These are phyloP conservation scores for Cyberlindnera euphorbiiphila DNA, from an alignment of 805 yeast species.

Conservation along the genomic window DNA sequence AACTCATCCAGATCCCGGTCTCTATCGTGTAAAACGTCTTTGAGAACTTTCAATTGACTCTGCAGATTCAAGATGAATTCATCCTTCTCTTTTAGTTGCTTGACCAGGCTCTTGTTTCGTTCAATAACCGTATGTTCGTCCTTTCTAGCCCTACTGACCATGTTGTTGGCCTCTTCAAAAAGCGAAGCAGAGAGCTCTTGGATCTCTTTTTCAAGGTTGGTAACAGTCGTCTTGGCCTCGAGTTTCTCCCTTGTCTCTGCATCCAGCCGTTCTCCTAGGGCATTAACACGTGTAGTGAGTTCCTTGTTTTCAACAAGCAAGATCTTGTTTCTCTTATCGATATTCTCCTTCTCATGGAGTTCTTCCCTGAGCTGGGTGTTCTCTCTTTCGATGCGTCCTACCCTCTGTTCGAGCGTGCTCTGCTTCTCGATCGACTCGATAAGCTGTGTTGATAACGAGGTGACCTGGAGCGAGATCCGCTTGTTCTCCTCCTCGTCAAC, in stretches of 20 bases:
- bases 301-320: conserved; percentile 31
- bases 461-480: conserved; percentile 51
- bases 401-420: conserved; percentile 49
- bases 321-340: conserved; percentile 25
- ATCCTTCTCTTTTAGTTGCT: conserved; percentile 65
- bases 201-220: conserved; percentile 63
- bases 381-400: conserved; percentile 38
- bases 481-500: conserved; percentile 34
- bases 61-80: conserved; percentile 58
- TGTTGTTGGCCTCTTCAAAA: conserved; percentile 79
- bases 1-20: conserved; percentile 33
- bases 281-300: conserved; percentile 31
- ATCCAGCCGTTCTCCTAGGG: conserved; percentile 30
- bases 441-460: conserved; percentile 53
- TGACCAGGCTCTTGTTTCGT: conserved; percentile 51
- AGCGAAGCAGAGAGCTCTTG: conserved; percentile 75
- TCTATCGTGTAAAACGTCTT: conserved; percentile 47
- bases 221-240: conserved; percentile 56
- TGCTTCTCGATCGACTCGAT: conserved; percentile 58
- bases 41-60: conserved; percentile 64
- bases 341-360: conserved; percentile 16
- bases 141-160: conserved; percentile 76
- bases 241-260: conserved; percentile 35
- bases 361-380: conserved; percentile 28
- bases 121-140: conserved; percentile 57